phyloP scores from a whole-genome alignment of 805 yeast genomes.

The Ogataea populi-albae region DNA sequence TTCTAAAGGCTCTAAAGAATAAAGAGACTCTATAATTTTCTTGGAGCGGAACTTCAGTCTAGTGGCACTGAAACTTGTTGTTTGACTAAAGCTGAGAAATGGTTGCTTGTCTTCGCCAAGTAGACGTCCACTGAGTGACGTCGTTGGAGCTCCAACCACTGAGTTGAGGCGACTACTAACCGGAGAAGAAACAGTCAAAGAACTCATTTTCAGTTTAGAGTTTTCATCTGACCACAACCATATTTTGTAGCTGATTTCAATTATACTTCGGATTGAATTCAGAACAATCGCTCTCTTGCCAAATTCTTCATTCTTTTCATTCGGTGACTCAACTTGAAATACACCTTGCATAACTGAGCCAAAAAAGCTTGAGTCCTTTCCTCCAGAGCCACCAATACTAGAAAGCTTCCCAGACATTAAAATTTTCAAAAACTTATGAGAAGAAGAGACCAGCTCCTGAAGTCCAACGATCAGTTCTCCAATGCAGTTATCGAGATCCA shows the following conservation, averaged over 20 bases:
- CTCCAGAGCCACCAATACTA: slow-evolving; percentile 9
- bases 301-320: slow-evolving; percentile 46
- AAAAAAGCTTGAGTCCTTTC: slow-evolving; percentile 50
- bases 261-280: slow-evolving; percentile 62
- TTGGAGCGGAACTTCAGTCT: slow-evolving; percentile 69
- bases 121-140: slow-evolving; percentile 4
- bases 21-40: slow-evolving; percentile 59
- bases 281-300: slow-evolving; percentile 55
- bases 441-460: slow-evolving; percentile 58
- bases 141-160: slow-evolving; percentile 5
- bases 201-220: slow-evolving; percentile 21
- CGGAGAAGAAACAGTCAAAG: slow-evolving; percentile 11
- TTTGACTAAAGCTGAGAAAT: slow-evolving; percentile 27
- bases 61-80: slow-evolving; percentile 47
- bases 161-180: slow-evolving; percentile 17
- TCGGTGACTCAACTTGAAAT: slow-evolving; percentile 67
- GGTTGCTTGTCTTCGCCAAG: slow-evolving; percentile 18
- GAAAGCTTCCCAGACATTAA: slow-evolving; percentile 19
- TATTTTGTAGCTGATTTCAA: slow-evolving; percentile 51
- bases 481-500: slow-evolving; percentile 40
- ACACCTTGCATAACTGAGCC: slow-evolving; percentile 76
- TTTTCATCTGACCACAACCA: slow-evolving; percentile 68
- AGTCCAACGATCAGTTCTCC: slow-evolving; percentile 52
- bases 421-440: slow-evolving; percentile 50
- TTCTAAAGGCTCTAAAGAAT: slow-evolving; percentile 68